Evolutionary conservation across 2,329 filamentous ascomycete species (phyloP).

Genomic region (Purpureocillium takamizusanense): DNA sequence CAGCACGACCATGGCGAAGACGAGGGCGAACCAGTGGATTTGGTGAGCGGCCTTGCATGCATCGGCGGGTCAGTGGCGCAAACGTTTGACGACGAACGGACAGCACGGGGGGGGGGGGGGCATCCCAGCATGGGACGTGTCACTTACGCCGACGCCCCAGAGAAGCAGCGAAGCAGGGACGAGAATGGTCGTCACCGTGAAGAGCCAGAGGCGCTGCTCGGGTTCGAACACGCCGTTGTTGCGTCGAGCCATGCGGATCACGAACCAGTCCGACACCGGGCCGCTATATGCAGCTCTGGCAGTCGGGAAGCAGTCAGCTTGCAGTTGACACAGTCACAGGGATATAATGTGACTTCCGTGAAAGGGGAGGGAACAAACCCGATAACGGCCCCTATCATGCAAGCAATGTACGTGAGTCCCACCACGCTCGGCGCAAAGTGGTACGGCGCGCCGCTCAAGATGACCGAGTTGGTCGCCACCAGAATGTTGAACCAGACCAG

Average conservation of each 20-base stretch:
- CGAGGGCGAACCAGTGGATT: slow-evolving; percentile 31
- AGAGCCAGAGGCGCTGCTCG: slow-evolving; percentile 32
- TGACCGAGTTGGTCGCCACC: slow-evolving; percentile 32
- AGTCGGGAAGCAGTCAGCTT: too few relatives aligned
- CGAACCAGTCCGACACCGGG: slow-evolving; percentile 20
- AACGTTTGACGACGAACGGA: too few relatives aligned
- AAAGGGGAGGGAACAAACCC: too few relatives aligned
- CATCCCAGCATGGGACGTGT: too few relatives aligned
- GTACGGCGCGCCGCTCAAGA: slow-evolving; percentile 26
- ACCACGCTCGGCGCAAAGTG: slow-evolving; percentile 28
- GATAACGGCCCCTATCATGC: slow-evolving; percentile 22
- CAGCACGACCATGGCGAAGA: slow-evolving; percentile 28
- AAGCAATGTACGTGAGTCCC: slow-evolving; percentile 27
- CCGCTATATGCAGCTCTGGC: slow-evolving; percentile 8
- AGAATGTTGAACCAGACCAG: slow-evolving; percentile 34
- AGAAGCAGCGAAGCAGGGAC: slow-evolving; percentile 18
- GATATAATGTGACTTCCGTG: too few relatives aligned
- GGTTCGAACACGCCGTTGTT: slow-evolving; percentile 32
- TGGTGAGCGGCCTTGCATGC: slow-evolving; percentile 18
- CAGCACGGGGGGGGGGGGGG: neutral
- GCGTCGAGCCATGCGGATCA: slow-evolving; percentile 26
- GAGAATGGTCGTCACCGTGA: slow-evolving; percentile 19
- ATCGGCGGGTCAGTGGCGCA: neutral
- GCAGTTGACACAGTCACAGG: too few relatives aligned
- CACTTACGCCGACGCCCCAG: slow-evolving; percentile 22